phyloP scores from a whole-genome alignment of 306 rosid species.

The Argentina anserina region DNA sequence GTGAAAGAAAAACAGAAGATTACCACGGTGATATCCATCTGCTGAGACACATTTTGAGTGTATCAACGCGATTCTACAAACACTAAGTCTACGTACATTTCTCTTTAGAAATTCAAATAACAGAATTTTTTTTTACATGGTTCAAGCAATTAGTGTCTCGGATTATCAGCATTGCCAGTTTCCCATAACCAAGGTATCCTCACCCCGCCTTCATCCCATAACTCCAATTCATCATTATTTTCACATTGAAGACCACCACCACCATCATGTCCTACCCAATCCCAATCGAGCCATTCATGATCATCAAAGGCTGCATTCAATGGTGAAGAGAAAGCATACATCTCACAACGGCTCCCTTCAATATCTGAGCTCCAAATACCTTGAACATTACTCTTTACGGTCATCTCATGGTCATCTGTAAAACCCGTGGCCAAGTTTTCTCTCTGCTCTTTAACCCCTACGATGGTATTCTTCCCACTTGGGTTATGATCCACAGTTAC shows the following conservation, averaged over 20 bases:
- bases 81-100: not conserved
- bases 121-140: not conserved
- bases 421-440: not conserved
- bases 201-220: constrained; percentile 33
- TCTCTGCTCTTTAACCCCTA: not conserved
- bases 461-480: not conserved
- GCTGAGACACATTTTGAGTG: not conserved
- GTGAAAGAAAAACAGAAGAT: not conserved
- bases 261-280: constrained; percentile 31
- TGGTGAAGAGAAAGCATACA: constrained; percentile 35
- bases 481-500: constrained; percentile 7
- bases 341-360: constrained; percentile 33
- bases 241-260: constrained; percentile 25
- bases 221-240: constrained; percentile 20
- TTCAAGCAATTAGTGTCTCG: not conserved
- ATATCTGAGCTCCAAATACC: constrained; percentile 32
- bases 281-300: constrained; percentile 50
- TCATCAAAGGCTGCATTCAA: constrained; percentile 38
- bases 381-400: not conserved
- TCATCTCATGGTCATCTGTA: constrained; percentile 7
- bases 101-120: not conserved
- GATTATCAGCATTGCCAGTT: constrained; percentile 21
- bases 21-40: not conserved
- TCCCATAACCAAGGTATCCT: constrained; percentile 44
- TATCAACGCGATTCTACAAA: not conserved